These are phyloP conservation scores for Penicillium paneum DNA, from an alignment of 2,329 filamentous ascomycete species.

Conservation along the genomic window DNA sequence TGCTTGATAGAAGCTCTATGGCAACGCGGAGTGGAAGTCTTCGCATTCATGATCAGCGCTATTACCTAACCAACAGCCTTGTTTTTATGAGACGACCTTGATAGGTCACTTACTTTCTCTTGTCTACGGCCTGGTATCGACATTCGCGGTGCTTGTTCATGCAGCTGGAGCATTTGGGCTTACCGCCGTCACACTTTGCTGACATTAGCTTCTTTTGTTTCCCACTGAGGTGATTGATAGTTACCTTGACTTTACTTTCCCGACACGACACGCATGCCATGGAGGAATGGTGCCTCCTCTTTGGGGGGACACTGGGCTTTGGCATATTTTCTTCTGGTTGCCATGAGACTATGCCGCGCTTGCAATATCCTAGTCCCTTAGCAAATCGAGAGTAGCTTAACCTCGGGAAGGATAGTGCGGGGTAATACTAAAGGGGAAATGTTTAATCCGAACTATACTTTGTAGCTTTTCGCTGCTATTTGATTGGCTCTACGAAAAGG, in stretches of 20 bases:
- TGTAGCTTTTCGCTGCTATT: background rate
- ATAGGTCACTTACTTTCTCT: slow-evolving; percentile 24
- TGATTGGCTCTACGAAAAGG: too few relatives aligned
- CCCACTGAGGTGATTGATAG: background rate
- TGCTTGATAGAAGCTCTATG: slow-evolving; percentile 22
- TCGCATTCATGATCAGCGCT: background rate
- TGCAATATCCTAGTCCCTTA: background rate
- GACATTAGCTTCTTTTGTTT: background rate
- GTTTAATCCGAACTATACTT: slow-evolving; percentile 1
- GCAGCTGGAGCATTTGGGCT: slow-evolving; percentile 22
- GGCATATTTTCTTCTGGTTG: background rate
- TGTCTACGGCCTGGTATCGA: slow-evolving; percentile 29
- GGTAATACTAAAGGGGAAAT: background rate
- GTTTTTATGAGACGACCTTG: background rate
- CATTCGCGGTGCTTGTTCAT: slow-evolving; percentile 20
- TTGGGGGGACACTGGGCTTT: background rate
- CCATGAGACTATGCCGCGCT: background rate
- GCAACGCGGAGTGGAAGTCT: slow-evolving; percentile 26
- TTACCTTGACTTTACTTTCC: slow-evolving; percentile 42
- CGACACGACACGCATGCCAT: slow-evolving; percentile 33
- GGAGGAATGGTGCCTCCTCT: slow-evolving; percentile 17
- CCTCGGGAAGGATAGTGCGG: background rate
- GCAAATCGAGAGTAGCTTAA: background rate
- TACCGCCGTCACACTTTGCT: slow-evolving; percentile 13
- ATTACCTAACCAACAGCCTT: background rate